Evolutionary conservation across 2,329 filamentous ascomycete genomes (phyloP).

Genomic region (Neonectria neomacrospora): DNA sequence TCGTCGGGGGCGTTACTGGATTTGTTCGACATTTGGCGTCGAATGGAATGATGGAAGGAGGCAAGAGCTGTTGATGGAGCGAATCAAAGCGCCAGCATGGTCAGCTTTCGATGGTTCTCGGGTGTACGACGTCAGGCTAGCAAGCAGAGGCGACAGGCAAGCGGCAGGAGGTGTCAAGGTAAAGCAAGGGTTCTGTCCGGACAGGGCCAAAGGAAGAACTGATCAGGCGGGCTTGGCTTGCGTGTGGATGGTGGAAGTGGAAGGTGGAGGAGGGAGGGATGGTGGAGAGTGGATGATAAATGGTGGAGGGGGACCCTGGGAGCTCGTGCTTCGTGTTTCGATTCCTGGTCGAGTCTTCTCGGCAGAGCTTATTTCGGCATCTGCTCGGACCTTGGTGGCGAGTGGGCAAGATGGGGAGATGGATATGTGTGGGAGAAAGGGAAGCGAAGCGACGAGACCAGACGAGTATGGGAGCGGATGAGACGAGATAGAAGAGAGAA

Average conservation of each 20-base stretch:
- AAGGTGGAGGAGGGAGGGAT: not conserved
- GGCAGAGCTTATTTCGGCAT: constrained; percentile 1
- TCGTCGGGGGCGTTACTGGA: constrained; percentile 47
- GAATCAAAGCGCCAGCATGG: constrained; percentile 45
- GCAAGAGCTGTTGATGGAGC: constrained; percentile 39
- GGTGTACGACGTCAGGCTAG: not conserved
- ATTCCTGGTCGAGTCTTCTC: not conserved
- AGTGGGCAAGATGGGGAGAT: not conserved
- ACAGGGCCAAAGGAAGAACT: not conserved
- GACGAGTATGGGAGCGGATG: not conserved
- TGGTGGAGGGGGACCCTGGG: constrained; percentile 5
- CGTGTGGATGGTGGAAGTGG: constrained; percentile 1
- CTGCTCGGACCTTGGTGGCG: not conserved
- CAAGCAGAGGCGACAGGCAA: not conserved
- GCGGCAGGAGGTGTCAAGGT: constrained; percentile 8
- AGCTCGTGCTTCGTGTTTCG: not conserved
- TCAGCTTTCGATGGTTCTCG: constrained; percentile 40
- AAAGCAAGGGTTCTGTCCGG: constrained; percentile 16
- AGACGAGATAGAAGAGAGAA: not conserved
- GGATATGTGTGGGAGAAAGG: not conserved
- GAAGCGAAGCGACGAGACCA: too few species aligned
- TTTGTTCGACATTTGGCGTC: constrained; percentile 50
- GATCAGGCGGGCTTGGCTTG: not conserved
- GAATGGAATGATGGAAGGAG: constrained; percentile 39
- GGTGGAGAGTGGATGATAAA: not conserved